Evolutionary conservation across 75 land plant species (phyloP).

Genomic region (Cupressus sempervirens): DNA sequence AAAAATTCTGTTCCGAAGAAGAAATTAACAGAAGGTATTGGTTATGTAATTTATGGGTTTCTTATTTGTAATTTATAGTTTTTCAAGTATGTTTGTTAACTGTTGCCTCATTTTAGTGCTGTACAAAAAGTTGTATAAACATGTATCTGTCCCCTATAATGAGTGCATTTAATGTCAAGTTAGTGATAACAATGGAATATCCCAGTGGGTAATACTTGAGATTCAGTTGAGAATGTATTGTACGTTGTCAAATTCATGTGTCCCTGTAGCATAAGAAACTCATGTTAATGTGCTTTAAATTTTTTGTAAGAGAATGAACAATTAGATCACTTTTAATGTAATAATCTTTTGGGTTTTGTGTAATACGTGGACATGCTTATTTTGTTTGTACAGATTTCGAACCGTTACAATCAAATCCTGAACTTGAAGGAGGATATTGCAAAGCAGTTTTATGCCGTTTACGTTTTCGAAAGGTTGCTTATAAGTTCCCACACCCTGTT

Average conservation of each 20-base stretch:
- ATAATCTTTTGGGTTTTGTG: background rate
- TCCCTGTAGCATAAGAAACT: background rate
- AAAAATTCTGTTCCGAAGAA: constrained; percentile 50
- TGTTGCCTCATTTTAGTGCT: background rate
- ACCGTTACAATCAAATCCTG: constrained; percentile 71
- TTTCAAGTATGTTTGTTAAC: background rate
- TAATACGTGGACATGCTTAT: background rate
- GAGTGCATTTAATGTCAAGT: background rate
- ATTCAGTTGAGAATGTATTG: background rate
- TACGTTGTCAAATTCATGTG: background rate
- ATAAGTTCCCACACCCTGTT: background rate
- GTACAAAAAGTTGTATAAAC: background rate
- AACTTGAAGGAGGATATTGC: constrained; percentile 87
- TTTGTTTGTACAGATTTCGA: constrained; percentile 63
- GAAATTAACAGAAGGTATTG: constrained; percentile 56
- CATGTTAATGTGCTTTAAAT: background rate
- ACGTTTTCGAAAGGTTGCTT: constrained; percentile 96
- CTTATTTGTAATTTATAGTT: background rate
- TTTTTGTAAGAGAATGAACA: background rate
- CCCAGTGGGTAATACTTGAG: too few relatives aligned
- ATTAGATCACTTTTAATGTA: background rate
- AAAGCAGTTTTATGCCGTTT: constrained; percentile 78
- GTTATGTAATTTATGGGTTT: background rate
- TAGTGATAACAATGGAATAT: background rate
- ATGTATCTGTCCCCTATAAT: background rate